A percentile compares a stretch with the other conserved stretches of the same genome.
Evolutionary conservation across 140 eudicot genomes (phyloP).

Genomic region (Stevia rebaudiana): DNA sequence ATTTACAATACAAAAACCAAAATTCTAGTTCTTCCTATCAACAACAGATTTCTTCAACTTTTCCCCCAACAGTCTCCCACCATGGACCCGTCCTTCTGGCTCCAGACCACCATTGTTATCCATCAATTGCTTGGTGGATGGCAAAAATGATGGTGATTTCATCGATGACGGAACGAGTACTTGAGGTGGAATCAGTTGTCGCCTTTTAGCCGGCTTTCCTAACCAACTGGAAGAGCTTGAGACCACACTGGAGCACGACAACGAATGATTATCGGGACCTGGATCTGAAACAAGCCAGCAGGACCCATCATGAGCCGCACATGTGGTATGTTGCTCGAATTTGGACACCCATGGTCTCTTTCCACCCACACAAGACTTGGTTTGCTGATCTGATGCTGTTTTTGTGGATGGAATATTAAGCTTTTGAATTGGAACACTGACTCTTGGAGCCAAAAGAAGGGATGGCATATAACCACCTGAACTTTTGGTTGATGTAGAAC

Average conservation of each 20-base stretch:
- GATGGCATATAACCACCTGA: constrained; percentile 82
- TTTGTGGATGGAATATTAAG: constrained; percentile 27
- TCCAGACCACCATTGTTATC: not conserved
- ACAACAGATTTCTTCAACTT: too few relatives aligned
- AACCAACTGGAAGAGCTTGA: constrained; percentile 34
- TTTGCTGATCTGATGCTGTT: constrained; percentile 34
- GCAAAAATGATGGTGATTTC: constrained; percentile 46
- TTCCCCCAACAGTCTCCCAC: constrained; percentile 60
- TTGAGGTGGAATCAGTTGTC: constrained; percentile 70
- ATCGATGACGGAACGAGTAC: constrained; percentile 80
- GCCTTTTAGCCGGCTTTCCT: constrained; percentile 42
- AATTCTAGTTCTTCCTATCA: too few relatives aligned
- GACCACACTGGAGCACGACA: constrained; percentile 35
- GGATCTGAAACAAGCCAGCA: constrained; percentile 40
- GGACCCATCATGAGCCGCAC: constrained; percentile 70
- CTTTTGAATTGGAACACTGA: constrained; percentile 13
- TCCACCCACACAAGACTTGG: constrained; percentile 37
- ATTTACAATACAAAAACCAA: too few relatives aligned
- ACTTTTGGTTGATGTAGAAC: constrained; percentile 67
- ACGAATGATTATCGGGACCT: constrained; percentile 32
- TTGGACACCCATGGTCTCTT: constrained; percentile 57
- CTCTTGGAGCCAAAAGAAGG: constrained; percentile 65
- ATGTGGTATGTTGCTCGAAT: constrained; percentile 83
- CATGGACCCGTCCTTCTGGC: constrained; percentile 75
- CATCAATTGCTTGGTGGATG: constrained; percentile 17